Base-by-base conservation (phyloP, 2,329 filamentous ascomycete species). In the Macrophomina tecta region DNA sequence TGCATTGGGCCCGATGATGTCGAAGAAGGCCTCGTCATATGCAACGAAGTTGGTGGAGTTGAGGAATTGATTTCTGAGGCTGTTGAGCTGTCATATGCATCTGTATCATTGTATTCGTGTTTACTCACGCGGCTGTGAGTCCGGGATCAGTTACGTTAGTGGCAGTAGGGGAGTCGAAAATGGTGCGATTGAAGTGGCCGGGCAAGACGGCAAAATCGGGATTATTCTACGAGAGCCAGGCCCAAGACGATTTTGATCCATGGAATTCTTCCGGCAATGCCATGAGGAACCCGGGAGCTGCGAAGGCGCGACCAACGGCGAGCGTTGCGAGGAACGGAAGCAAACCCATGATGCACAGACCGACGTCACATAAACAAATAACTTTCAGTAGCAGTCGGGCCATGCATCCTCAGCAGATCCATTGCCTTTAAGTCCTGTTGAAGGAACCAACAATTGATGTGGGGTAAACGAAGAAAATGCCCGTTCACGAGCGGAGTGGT, bases 11-110 rank as follows among this genome's bases (percentile, higher is more conserved):
- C 70, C 70, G 28, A 71, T 68, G 5, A 71, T 65, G n/a, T 69
- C 46, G 62, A 71, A 69, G 64, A 71, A 71, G 28, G 60, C 42
- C 7, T 34, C 32, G 61, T 71, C 70, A 38, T 69, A 71, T 3
- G 69, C 70, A 5, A 71, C 62, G 58, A 71, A 71, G 14, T 71
- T 62, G 23, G 70, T 68, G 28, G 34, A 34, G 49, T 69, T 71
- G 14, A 70, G 53, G 12, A 67, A 42, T 38, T 49, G 46, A 32
- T 69, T 67, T 34, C 64, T 68, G 18, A 48, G 16, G 34, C 16
- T 38, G 23, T 4, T 67, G 2, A 53, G 65, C n/a, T 30, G 11
- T 3, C 9, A 28, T 5, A 49, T 8, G 16, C 9, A 6, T 46
- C 14, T 34, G 12, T 23, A 32, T 32, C 12, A 1, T 2, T 51